phyloP scores from a whole-genome alignment of 2,329 filamentous ascomycete genomes.

The Apiospora koreana region DNA sequence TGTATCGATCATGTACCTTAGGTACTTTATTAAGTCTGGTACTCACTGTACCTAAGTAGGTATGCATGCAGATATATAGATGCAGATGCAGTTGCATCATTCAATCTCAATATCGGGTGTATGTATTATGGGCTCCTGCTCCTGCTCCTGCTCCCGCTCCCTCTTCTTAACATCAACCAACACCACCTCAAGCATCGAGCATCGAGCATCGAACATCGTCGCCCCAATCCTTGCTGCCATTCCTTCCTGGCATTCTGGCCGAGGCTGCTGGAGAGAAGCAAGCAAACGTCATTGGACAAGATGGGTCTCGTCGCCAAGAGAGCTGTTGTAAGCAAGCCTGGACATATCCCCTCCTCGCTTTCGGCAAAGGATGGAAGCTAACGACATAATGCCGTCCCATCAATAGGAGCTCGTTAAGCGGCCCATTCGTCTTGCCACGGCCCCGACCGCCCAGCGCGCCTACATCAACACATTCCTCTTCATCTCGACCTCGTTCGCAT shows the following conservation, averaged over 20 bases:
- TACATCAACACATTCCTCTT: slow-evolving; percentile 51
- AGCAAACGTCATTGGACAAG: background rate
- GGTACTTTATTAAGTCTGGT: too few species aligned
- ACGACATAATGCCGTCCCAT: background rate
- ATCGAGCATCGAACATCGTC: background rate
- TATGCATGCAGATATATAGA: too few species aligned
- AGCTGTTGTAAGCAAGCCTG: background rate
- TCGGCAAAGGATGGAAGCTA: background rate
- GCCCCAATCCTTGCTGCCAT: background rate
- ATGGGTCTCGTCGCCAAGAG: background rate
- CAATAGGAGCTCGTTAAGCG: slow-evolving; percentile 28
- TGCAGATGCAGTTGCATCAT: background rate
- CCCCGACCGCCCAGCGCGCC: slow-evolving; percentile 51
- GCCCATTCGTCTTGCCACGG: slow-evolving; percentile 44
- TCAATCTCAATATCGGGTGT: background rate
- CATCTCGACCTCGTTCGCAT: slow-evolving; percentile 39
- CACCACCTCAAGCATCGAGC: too few species aligned
- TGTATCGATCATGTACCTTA: too few species aligned
- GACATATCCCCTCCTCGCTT: too few species aligned
- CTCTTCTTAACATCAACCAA: background rate
- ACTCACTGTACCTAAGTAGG: too few species aligned
- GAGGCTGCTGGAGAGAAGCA: background rate
- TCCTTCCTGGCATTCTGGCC: background rate
- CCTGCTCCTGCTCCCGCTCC: background rate
- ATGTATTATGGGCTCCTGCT: too few species aligned